These are phyloP conservation scores for Mycena metata DNA, from an alignment of 768 basidiomycete genomes.

Conservation along the genomic window DNA sequence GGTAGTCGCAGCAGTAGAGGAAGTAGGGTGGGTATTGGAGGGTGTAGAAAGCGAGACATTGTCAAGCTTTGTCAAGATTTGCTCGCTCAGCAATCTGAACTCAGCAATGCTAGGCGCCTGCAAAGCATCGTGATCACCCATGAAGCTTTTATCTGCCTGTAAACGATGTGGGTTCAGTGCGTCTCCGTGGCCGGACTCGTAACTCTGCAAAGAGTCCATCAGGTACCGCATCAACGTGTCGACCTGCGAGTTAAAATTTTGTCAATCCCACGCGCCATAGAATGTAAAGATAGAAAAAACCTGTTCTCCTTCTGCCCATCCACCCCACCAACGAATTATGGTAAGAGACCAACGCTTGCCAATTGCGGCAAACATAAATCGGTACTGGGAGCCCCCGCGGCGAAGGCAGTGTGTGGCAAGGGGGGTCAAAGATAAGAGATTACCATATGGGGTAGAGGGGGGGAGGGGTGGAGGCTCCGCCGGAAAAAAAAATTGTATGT, in stretches of 20 bases:
- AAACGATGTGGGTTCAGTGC: conserved; percentile 44
- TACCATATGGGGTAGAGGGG: too few relatives aligned
- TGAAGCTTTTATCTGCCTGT: conserved; percentile 42
- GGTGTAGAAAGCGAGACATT: neutral
- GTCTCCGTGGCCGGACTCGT: conserved; percentile 47
- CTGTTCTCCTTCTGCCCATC: conserved; percentile 55
- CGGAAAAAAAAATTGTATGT: too few relatives aligned
- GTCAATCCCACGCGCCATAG: neutral
- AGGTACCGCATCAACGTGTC: conserved; percentile 54
- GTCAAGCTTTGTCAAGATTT: conserved; percentile 25
- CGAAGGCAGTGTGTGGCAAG: conserved; percentile 50
- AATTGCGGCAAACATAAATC: conserved; percentile 54
- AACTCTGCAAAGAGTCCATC: conserved; percentile 48
- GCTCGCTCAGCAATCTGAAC: conserved; percentile 29
- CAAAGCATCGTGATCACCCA: conserved; percentile 43
- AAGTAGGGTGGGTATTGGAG: neutral
- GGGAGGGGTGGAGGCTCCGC: too few relatives aligned
- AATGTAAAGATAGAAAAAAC: conserved; percentile 39
- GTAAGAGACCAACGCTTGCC: conserved; percentile 52
- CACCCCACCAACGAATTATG: conserved; percentile 57
- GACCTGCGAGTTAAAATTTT: conserved; percentile 35
- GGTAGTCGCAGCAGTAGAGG: neutral
- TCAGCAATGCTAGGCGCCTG: conserved; percentile 38
- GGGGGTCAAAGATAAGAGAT: too few relatives aligned
- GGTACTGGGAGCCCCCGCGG: conserved; percentile 55